Percentiles rank a stretch among this genome's conserved stretches.
Conservation (phyloP, 2,329 filamentous ascomycete genomes). For the Penicillium digitatum region DNA sequence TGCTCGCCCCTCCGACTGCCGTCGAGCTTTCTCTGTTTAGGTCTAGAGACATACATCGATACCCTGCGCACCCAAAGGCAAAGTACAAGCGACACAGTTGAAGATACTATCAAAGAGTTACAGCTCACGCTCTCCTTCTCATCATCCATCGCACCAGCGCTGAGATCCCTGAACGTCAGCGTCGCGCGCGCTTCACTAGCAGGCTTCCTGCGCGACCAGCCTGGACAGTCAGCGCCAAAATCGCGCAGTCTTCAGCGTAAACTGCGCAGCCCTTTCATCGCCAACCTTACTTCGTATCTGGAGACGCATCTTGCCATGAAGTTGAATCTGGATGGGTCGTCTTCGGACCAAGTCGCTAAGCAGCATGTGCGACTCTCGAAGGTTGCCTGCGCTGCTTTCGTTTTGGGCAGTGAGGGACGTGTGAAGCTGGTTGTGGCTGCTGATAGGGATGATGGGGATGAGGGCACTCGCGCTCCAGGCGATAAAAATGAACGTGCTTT, state of each 20-base stretch:
- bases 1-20: constrained; percentile 44
- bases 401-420: constrained; percentile 37
- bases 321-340: constrained; percentile 29
- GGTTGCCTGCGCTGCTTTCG: constrained; percentile 39
- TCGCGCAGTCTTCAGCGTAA: constrained; percentile 11
- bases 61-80: constrained; percentile 6
- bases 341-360: constrained; percentile 5
- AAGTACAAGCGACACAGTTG: constrained; percentile 16
- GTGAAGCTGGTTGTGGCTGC: constrained; percentile 36
- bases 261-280: constrained; percentile 9
- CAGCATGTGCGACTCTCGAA: constrained; percentile 37
- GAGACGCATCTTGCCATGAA: constrained; percentile 41
- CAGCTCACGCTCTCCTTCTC: constrained; percentile 41
- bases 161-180: constrained; percentile 35
- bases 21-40: constrained; percentile 44
- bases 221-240: background rate
- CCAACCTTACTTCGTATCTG: constrained; percentile 35
- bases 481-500: constrained; percentile 16
- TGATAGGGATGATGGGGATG: constrained; percentile 17
- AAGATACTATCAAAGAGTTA: constrained; percentile 37
- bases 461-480: constrained; percentile 9
- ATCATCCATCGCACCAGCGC: constrained; percentile 30
- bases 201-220: constrained; percentile 17
- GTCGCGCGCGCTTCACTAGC: constrained; percentile 30
- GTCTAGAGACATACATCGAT: constrained; percentile 41